Conservation (phyloP, 768 basidiomycete genomes). For the Chalciporus piperatus region DNA sequence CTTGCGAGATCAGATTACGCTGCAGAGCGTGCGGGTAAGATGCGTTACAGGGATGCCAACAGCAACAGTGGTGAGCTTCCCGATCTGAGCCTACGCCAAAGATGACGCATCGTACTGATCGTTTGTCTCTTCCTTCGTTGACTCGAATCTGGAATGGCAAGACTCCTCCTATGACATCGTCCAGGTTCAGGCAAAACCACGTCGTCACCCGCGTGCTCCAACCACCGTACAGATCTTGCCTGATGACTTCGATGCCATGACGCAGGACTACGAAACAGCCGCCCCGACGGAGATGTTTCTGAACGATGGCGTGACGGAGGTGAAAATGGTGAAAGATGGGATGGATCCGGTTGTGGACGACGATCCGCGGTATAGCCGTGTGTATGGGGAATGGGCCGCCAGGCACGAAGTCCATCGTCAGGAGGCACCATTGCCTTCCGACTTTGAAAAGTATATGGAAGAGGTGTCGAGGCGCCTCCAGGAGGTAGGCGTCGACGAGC, state of each 20-base stretch:
- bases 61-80: slow-evolving; percentile 30
- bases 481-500: slow-evolving; percentile 30
- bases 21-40: slow-evolving; percentile 1
- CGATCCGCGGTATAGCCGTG: slow-evolving; percentile 23
- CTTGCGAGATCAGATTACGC: not conserved
- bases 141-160: slow-evolving; percentile 8
- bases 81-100: not conserved
- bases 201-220: slow-evolving; percentile 28
- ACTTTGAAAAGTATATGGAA: slow-evolving; percentile 28
- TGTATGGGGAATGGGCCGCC: slow-evolving; percentile 34
- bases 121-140: slow-evolving; percentile 15
- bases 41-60: slow-evolving; percentile 23
- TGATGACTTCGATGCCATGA: slow-evolving; percentile 31
- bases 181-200: slow-evolving; percentile 12
- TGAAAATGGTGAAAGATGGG: slow-evolving; percentile 12
- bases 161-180: slow-evolving; percentile 34
- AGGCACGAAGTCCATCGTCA: slow-evolving; percentile 25
- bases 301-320: slow-evolving; percentile 25
- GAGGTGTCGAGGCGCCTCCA: slow-evolving; percentile 37
- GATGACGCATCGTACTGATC: slow-evolving; percentile 8
- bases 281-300: slow-evolving; percentile 23
- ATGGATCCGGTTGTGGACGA: slow-evolving; percentile 2
- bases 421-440: slow-evolving; percentile 21
- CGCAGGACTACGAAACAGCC: slow-evolving; percentile 27
- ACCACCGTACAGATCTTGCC: slow-evolving; percentile 31